A percentile compares a stretch with the other conserved stretches of the same genome.
Evolutionary conservation across 768 basidiomycete genomes (phyloP).

Genomic region (Boletus rubropictus): DNA sequence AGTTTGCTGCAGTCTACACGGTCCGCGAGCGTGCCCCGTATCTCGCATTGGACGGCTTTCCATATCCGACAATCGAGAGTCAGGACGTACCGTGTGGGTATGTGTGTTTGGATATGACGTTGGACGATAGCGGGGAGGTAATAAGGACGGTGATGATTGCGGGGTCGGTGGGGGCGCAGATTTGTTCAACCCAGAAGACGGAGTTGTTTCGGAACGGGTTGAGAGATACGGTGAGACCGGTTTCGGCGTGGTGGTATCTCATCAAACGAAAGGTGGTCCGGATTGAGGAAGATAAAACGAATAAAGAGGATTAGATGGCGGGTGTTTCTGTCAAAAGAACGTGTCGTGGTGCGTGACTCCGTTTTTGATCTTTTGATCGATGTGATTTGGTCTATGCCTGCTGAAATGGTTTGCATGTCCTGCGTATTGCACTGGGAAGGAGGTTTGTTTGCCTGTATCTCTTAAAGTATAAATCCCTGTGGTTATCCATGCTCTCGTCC

Average conservation of each 20-base stretch:
- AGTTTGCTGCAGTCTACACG: conserved; percentile 25
- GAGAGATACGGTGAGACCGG: conserved; percentile 28
- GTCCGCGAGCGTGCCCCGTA: conserved; percentile 17
- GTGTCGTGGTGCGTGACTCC: neutral
- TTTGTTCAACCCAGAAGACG: conserved; percentile 28
- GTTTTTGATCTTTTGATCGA: too few species aligned
- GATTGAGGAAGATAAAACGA: neutral
- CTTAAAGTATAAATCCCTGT: too few species aligned
- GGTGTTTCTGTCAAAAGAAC: neutral
- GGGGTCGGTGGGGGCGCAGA: conserved; percentile 26
- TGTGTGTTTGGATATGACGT: conserved; percentile 24
- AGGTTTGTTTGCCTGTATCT: too few species aligned
- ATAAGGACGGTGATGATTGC: conserved; percentile 28
- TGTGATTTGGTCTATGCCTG: too few species aligned
- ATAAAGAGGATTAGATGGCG: neutral
- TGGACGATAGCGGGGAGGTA: conserved; percentile 24
- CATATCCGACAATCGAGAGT: conserved; percentile 27
- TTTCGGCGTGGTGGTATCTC: conserved; percentile 33
- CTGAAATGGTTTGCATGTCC: too few species aligned
- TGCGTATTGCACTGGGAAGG: too few species aligned
- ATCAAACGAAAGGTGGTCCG: conserved; percentile 1
- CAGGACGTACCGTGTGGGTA: conserved; percentile 28
- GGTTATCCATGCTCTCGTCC: too few species aligned
- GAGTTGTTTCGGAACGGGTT: conserved; percentile 27
- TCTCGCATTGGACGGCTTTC: conserved; percentile 24